Evolutionary conservation across 441 rosid genomes (phyloP), one percentile per base, ranked within the genome.

Genomic region (Aleurites moluccanus): DNA sequence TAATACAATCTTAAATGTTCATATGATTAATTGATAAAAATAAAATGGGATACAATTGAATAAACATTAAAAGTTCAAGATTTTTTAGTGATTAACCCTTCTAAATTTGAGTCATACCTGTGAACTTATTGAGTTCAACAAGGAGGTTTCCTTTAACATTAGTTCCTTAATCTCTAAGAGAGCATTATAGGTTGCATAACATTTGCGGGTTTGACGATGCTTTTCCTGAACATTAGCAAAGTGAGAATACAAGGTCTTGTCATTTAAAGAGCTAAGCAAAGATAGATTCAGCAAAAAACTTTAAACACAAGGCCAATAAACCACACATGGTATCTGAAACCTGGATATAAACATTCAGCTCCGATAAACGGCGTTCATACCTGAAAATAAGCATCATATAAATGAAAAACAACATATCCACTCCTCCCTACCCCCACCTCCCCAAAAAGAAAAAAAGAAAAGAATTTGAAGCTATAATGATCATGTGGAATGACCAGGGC

Each of bases 141-240:
- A 85, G 13, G 96, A 90, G 38, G 84, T 90, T 83, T 94, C 96
- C 80, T 94, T 94, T 49, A 89, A 87, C 97, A 91, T 91, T 83
- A 90, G 78, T 57, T 92, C 97, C 80, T 94, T 94, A 72, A 86
- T 90, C 79, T 90, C 97, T 84, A 90, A 74, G 79, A 94, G 94
- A 49, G 96, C 88, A 80, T 89, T 88, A 79, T 87, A 92, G 30
- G 98, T 91, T 52, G 91, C 93, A 81, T 87, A 92, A 73, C 82
- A 87, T 83, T 91, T 91, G 74, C 86, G 83, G 63, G 99, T 92
- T 78, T 89, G 91, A 80, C 81, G 78, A 86, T 87, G 93, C 73
- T 89, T 92, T 72, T 91, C 92, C 99, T 92, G 85, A 50, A 74
- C 65, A 75, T 73, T 59, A 70, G 70, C 47, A 75, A 77, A 78